Evolutionary conservation across 1,139 yeast genomes (phyloP).

Genomic region (Geotrichum aggregatum): DNA sequence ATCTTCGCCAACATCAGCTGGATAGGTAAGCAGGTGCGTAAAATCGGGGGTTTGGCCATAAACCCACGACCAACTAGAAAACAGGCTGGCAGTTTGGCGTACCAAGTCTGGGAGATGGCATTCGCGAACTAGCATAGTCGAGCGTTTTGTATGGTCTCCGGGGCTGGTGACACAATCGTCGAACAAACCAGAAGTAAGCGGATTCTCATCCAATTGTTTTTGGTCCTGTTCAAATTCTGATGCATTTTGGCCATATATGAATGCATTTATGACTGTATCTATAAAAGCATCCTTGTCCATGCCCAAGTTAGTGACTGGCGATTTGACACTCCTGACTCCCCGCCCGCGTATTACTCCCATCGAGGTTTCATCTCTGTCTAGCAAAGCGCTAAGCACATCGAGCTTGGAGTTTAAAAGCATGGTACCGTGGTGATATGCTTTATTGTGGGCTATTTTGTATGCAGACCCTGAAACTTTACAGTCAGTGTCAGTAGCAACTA

Average conservation of each 20-base stretch:
- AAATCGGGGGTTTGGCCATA: conserved; percentile 70
- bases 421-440: conserved; percentile 92
- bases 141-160: conserved; percentile 26
- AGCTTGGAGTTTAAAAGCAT: conserved; percentile 72
- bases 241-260: background rate
- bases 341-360: conserved; percentile 46
- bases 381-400: conserved; percentile 51
- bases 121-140: conserved; percentile 45
- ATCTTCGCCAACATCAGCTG: background rate
- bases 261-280: conserved; percentile 37
- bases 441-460: conserved; percentile 73
- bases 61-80: conserved; percentile 64
- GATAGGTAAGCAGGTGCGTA: conserved; percentile 42
- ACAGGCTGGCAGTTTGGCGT: conserved; percentile 37
- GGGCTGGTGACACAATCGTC: background rate
- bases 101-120: conserved; percentile 25
- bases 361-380: conserved; percentile 52
- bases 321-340: conserved; percentile 70
- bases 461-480: conserved; percentile 85
- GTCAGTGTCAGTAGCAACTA: conserved; percentile 44
- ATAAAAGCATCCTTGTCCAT: conserved; percentile 48
- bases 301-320: conserved; percentile 50
- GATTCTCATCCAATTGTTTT: conserved; percentile 4
- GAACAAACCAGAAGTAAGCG: conserved; percentile 14
- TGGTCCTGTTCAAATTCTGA: background rate